phyloP scores from a whole-genome alignment of 495 filamentous ascomycete species.

The Annulohypoxylon bovei region DNA sequence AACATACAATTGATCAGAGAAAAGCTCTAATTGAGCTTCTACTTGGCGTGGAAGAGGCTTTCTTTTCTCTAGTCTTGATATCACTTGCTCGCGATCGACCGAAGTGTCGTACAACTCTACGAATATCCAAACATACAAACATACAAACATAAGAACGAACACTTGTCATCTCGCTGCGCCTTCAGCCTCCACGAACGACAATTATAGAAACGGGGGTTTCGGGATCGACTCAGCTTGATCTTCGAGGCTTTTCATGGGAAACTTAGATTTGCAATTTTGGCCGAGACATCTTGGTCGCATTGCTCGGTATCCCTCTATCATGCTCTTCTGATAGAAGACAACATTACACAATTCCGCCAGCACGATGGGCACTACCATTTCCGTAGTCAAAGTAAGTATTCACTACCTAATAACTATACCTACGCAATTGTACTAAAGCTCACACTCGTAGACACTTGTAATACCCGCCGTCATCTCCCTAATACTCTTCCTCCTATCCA shows the following conservation, averaged over 20 bases:
- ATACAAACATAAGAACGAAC: background rate
- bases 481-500: slow-evolving; percentile 74
- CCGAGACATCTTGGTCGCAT: background rate
- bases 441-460: slow-evolving; percentile 70
- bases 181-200: background rate
- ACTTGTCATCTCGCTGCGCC: background rate
- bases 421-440: background rate
- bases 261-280: background rate
- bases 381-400: slow-evolving; percentile 56
- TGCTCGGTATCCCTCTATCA: slow-evolving; percentile 1
- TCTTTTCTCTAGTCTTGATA: background rate
- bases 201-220: background rate
- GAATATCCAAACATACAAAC: too few relatives aligned
- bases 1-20: slow-evolving; percentile 11
- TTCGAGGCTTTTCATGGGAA: background rate
- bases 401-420: background rate
- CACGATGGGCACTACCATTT: slow-evolving; percentile 52
- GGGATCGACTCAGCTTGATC: background rate
- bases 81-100: background rate
- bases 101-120: background rate
- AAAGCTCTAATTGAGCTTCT: slow-evolving; percentile 48
- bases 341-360: slow-evolving; percentile 35
- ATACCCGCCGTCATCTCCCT: slow-evolving; percentile 82
- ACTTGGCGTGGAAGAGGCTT: slow-evolving; percentile 45
- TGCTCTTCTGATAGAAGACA: slow-evolving; percentile 19